Base-by-base conservation (phyloP, 1,284 basidiomycete species). In the Dichomitus squalens region DNA sequence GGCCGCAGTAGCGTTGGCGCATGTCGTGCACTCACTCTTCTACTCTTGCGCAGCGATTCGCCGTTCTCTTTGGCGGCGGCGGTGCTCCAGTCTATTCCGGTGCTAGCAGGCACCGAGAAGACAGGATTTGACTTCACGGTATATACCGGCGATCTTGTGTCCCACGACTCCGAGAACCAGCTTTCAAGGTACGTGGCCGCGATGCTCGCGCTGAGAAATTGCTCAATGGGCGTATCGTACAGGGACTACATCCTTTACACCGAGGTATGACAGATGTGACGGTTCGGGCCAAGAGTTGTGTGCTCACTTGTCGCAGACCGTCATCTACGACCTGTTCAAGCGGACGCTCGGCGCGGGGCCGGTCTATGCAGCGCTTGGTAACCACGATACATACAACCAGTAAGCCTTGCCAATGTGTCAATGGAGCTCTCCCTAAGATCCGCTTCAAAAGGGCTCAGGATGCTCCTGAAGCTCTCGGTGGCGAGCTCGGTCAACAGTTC, bases 91-190 rank as follows among this genome's bases (percentile, higher is more conserved):
- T 81, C 87, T 3, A 90, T 93, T 49, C 88, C 88, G 14, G 76
- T 77, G 2, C 73, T 93, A 16, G 80, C 89, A 21, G 86, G 81
- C 4, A 88, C 89, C 1, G 66, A 81, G 63, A 71, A 79, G 8
- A 76, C 72, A 33, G 83, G 86, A 2, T 89, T 93, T 63, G 80
- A 82, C 46, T 88, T 85, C 66, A 83, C 82, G 0, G 56, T 93
- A 21, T 91, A 83, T 65, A 93, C 92, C 0, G 92, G 92, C 23
- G 92, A 93, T 68, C 72, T 93, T 53, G 82, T 91, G 34, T 83
- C 87, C 9, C 89, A 92, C 67, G 90, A 92, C 68, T 72, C 80
- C 7, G 80, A 83, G 49, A 84, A 83, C 56, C 81, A 92, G 65
- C 70, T 85, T 25, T 87, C 86, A 7, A 79, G 84, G 83, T 83